phyloP scores from a whole-genome alignment of 257 asterid species.

The Leptodermis oblonga region DNA sequence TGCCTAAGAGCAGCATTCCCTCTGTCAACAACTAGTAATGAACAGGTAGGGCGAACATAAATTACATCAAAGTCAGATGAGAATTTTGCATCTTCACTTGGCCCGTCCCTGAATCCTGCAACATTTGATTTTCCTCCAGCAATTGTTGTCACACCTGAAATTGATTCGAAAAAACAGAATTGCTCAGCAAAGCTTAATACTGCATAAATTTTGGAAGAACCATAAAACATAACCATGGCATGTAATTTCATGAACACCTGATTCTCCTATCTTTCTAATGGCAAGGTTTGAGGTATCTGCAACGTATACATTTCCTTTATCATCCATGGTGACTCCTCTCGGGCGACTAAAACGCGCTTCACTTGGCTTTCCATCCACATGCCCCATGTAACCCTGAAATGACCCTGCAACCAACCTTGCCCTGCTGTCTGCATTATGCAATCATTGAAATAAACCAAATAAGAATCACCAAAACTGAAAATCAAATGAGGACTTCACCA shows the following conservation, averaged over 20 bases:
- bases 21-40: constrained; percentile 79
- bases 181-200: background rate
- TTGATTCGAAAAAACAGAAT: constrained; percentile 13
- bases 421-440: constrained; percentile 66
- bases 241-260: constrained; percentile 36
- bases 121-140: constrained; percentile 97
- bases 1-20: constrained; percentile 98
- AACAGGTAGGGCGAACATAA: constrained; percentile 78
- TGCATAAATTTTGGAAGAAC: background rate
- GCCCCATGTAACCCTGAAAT: constrained; percentile 87
- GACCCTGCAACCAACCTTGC: constrained; percentile 97
- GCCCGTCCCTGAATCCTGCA: constrained; percentile 95
- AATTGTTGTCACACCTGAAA: constrained; percentile 92
- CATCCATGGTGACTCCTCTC: constrained; percentile 87
- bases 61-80: constrained; percentile 85
- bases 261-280: constrained; percentile 93
- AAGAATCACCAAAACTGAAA: constrained; percentile 6
- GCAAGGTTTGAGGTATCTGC: constrained; percentile 92
- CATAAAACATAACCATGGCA: background rate
- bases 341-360: constrained; percentile 95
- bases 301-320: constrained; percentile 90
- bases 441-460: constrained; percentile 9
- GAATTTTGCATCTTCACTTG: constrained; percentile 95
- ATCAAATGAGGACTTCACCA: background rate
- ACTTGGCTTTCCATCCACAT: constrained; percentile 94